phyloP scores from a whole-genome alignment of 768 basidiomycete genomes.

The Phylloporus sp. region DNA sequence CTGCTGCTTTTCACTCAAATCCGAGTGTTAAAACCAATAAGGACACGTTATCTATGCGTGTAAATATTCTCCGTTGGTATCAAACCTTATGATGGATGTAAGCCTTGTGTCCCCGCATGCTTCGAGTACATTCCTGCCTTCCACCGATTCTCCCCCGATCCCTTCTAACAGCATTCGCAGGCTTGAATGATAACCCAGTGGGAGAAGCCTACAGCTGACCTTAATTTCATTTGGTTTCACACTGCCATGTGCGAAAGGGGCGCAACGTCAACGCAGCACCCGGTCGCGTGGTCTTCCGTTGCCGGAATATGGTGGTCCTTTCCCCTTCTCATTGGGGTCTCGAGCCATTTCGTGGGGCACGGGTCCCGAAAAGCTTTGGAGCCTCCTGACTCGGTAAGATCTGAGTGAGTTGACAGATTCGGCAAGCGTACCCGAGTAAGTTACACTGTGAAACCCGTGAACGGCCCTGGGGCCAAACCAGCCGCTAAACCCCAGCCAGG shows the following conservation, averaged over 20 bases:
- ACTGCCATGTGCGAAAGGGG: slow-evolving; percentile 9
- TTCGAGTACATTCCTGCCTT: slow-evolving; percentile 9
- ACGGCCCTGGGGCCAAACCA: background rate
- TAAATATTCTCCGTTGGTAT: slow-evolving; percentile 13
- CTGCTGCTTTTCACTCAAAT: slow-evolving; percentile 6
- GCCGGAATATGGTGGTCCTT: background rate
- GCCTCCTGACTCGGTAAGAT: background rate
- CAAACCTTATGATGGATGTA: slow-evolving; percentile 15
- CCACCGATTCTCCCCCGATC: slow-evolving; percentile 1
- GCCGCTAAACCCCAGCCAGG: background rate
- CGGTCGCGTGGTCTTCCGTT: slow-evolving; percentile 10
- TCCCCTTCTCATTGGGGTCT: background rate
- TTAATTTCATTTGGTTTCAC: slow-evolving; percentile 1
- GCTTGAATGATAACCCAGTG: slow-evolving; percentile 1
- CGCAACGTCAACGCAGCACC: background rate
- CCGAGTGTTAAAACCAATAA: slow-evolving; percentile 11
- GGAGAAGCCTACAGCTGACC: background rate
- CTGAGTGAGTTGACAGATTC: background rate
- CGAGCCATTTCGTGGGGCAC: slow-evolving; percentile 5
- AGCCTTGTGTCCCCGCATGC: slow-evolving; percentile 2
- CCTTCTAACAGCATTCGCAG: slow-evolving; percentile 10
- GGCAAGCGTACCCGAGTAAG: background rate
- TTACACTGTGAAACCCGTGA: background rate
- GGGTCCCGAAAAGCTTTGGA: background rate
- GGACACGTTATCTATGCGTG: slow-evolving; percentile 10